These are phyloP conservation scores for Alternaria rosae DNA, from an alignment of 2,329 filamentous ascomycete species.

Conservation along the genomic window DNA sequence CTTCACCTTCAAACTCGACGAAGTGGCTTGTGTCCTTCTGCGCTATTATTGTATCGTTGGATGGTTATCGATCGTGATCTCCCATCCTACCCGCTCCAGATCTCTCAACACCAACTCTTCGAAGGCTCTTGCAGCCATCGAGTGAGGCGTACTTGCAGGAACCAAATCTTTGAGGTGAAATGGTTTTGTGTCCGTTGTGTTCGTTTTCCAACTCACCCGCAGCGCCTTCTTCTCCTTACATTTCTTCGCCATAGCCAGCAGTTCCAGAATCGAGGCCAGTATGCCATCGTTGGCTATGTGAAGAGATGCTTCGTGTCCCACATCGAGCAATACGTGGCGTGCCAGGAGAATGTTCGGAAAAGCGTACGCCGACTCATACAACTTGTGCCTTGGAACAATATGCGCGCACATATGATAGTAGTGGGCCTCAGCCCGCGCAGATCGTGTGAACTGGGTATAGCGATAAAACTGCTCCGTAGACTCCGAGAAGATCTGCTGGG, in stretches of 20 bases:
- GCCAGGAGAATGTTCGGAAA: not conserved
- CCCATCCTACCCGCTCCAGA: not conserved
- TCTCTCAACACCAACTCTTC: not conserved
- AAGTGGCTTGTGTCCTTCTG: no score
- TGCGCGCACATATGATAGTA: not conserved
- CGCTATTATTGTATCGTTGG: no score
- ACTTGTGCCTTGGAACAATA: not conserved
- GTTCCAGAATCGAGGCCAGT: not conserved
- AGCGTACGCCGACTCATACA: not conserved
- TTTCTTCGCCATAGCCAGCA: not conserved
- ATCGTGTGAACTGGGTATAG: rapidly evolving
- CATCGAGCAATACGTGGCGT: not conserved
- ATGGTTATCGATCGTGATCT: not conserved
- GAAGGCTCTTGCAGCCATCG: not conserved
- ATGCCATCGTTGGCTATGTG: not conserved
- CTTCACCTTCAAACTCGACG: no score
- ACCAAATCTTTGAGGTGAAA: not conserved
- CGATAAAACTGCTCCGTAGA: not conserved
- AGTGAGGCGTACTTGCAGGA: not conserved
- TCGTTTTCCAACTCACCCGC: not conserved
- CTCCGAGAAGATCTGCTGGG: not conserved
- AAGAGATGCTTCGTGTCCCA: not conserved
- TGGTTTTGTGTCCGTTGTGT: not conserved
- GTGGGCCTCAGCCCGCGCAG: rapidly evolving
- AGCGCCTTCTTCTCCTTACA: not conserved